Base-by-base conservation (phyloP, 768 basidiomycete genomes). In the Saitozyma podzolica region DNA sequence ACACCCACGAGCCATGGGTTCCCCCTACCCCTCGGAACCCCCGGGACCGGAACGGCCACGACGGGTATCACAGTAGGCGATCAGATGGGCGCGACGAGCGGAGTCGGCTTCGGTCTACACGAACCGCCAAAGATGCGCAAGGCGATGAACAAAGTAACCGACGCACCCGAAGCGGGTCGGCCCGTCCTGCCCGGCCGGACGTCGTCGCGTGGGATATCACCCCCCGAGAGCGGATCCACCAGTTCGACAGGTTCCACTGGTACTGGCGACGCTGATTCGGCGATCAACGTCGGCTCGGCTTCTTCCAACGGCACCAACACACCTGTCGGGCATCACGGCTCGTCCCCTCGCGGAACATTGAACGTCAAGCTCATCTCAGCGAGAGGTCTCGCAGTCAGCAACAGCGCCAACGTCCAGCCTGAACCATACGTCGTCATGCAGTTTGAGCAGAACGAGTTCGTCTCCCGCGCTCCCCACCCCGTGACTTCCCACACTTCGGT, bases 391-490 rank as follows among this genome's bases (percentile, higher is more conserved):
- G 87, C 87, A 66, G 88, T 92, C 56, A 84, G 87, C 13, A 78
- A 83, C 65, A 50, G 66, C 3, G 86, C 89, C 4, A 84, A 87
- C 0, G 65, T 64, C 8, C 59, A 69, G 49, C 72, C 76, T 11
- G 71, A 78, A 63, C 80, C 80, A 11, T 98, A 99, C 78, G 90
- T 93, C 71, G 94, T 98, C 78, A 93, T 94, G 69, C 90, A 93
- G 80, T 99, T 97, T 80, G 96, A 99, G 83, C 90, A 98, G 81
- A 97, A 92, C 84, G 96, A 99, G 81, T 99, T 97, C 76, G 88
- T 99, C 78, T 88, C 88, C 70, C 83, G 96, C 17, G 76, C 76
- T 42, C 72, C 76, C 9, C 68, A 66, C 42, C 75, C 73, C 14
- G 69, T 65, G 17, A 49, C 70, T 17, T 68, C 75, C 14, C 65